Conservation (phyloP, 2,329 filamentous ascomycete genomes). For the Chaetomium sp. region DNA sequence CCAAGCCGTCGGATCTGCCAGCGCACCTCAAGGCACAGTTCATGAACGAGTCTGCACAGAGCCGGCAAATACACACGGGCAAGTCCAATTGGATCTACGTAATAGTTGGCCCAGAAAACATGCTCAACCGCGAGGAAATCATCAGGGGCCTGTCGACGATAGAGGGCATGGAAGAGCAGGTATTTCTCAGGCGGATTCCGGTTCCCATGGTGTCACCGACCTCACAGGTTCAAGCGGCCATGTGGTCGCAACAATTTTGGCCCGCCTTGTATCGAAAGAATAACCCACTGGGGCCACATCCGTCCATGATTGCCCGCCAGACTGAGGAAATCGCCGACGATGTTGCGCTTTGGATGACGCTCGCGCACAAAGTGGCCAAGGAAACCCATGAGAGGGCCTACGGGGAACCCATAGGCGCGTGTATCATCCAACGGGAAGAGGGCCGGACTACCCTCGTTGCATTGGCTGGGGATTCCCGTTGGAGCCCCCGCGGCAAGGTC, state of each 20-base stretch:
- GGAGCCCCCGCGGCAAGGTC: slow-evolving; percentile 46
- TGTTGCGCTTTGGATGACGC: slow-evolving; percentile 58
- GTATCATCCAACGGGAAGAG: slow-evolving; percentile 60
- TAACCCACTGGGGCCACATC: slow-evolving; percentile 79
- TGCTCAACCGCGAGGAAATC: slow-evolving; percentile 49
- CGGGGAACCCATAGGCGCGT: slow-evolving; percentile 66
- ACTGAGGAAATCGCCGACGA: slow-evolving; percentile 62
- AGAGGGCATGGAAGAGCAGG: slow-evolving; percentile 45
- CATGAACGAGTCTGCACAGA: slow-evolving; percentile 51
- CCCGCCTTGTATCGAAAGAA: slow-evolving; percentile 81
- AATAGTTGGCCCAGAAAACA: slow-evolving; percentile 45
- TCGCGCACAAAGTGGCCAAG: slow-evolving; percentile 58
- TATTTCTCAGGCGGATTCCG: slow-evolving; percentile 56
- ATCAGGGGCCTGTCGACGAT: slow-evolving; percentile 39
- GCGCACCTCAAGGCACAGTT: slow-evolving; percentile 55
- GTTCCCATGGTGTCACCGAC: slow-evolving; percentile 70
- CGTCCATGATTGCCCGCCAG: slow-evolving; percentile 63
- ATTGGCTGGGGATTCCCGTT: slow-evolving; percentile 70
- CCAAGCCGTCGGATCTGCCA: slow-evolving; percentile 63
- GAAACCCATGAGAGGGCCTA: slow-evolving; percentile 51
- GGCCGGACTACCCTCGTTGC: slow-evolving; percentile 56
- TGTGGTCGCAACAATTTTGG: slow-evolving; percentile 75
- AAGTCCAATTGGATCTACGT: slow-evolving; percentile 58
- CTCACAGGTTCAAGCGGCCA: slow-evolving; percentile 64
- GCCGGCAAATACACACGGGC: slow-evolving; percentile 51